Base-by-base conservation (phyloP, 2,329 filamentous ascomycete species). In the Epichloe typhina region DNA sequence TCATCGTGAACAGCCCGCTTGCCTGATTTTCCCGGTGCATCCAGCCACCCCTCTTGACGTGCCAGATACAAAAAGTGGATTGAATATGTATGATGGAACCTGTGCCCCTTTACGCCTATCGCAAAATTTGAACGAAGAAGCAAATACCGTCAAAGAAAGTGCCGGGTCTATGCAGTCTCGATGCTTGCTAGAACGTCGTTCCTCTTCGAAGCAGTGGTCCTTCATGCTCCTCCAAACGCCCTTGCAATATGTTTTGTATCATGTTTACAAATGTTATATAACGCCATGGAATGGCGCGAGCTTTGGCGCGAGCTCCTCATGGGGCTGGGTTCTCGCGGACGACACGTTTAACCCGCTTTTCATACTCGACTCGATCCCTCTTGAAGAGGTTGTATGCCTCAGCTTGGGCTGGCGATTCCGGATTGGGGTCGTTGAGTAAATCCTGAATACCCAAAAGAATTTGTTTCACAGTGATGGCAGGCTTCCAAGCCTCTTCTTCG, bases 401-500 rank as follows among this genome's bases (percentile, higher is more conserved):
- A 3, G 93, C 91, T 68, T 98, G 93, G 0, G 93, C 93, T 0
- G 93, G 93, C 1, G 89, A 95, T 47, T 98, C 93, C 3, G 91
- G 93, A 64, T 98, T 98, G 15, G 94, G 93, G 61, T 96, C 91
- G 66, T 98, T 85, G 40, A 98, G 82, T 2, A 98, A 79, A 61
- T 95, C 91, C 68, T 98, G 93, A 52, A 98, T 95, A 46, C 93
- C 93, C 1, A 97, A 77, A 5, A 97, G 79, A 56, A 98, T 97
- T 70, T 97, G 89, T 71, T 96, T 97, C 66, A 98, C 88, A 0
- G 93, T 98, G 62, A 98, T 98, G 6, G 93, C 91, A 1, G 93
- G 94, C 68, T 95, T 94, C 93, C 94, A 98, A 6, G 87, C 90
- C 66, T 98, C 93, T 61, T 98, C 93, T 67, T 98, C 94, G 70